Evolutionary conservation across 2,329 filamentous ascomycete genomes (phyloP).

Genomic region (Colletotrichum sublineola): DNA sequence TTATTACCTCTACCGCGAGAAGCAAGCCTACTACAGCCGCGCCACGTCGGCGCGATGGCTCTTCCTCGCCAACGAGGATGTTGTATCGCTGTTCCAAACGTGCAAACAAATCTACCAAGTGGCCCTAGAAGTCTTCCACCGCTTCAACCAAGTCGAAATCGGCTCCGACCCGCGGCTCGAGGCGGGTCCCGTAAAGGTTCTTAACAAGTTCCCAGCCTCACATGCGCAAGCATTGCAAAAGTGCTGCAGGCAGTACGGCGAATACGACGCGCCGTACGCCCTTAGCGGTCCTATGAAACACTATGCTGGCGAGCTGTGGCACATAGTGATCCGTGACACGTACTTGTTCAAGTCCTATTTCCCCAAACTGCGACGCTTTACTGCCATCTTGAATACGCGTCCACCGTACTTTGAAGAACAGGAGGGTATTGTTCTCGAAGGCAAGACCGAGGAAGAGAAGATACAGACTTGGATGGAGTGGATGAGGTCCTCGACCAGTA

Average conservation of each 20-base stretch:
- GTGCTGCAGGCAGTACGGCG: background rate
- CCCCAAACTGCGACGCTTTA: background rate
- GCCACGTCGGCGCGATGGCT: background rate
- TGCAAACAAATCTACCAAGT: background rate
- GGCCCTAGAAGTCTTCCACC: background rate
- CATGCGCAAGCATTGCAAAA: background rate
- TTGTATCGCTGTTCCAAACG: background rate
- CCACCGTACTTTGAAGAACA: background rate
- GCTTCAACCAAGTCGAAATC: background rate
- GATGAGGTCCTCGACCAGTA: background rate
- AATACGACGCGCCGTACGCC: background rate
- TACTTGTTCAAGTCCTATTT: background rate
- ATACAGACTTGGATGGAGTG: background rate
- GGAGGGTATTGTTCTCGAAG: background rate
- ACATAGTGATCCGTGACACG: background rate
- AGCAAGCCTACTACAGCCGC: background rate
- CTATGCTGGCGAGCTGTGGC: background rate
- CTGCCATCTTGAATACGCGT: background rate
- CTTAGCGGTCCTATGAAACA: background rate
- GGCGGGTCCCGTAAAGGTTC: background rate
- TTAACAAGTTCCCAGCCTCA: background rate
- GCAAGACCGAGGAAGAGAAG: background rate
- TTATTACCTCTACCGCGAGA: background rate
- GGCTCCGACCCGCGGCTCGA: background rate
- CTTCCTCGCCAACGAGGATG: background rate